Conservation (phyloP, 345 rosid species). For the Syzygium oleosum region DNA sequence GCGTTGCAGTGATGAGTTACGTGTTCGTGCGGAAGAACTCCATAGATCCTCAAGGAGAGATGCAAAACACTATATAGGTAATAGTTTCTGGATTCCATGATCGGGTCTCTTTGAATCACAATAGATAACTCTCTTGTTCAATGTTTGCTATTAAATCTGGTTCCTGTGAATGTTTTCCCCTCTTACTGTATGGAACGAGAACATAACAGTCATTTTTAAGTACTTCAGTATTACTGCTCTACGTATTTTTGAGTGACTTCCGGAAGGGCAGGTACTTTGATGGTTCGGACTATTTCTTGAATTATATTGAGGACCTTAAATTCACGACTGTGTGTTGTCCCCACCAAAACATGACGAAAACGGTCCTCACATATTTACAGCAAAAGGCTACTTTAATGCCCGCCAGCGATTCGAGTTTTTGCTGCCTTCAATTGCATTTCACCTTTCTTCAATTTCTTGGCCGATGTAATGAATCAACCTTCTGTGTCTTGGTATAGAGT, state of each 20-base stretch:
- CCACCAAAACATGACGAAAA: neutral
- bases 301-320: neutral
- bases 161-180: neutral
- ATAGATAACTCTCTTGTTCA: neutral
- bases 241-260: neutral
- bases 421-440: neutral
- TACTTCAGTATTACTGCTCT: neutral
- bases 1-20: constrained; percentile 98
- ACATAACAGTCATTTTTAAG: neutral
- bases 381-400: neutral
- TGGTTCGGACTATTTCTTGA: neutral
- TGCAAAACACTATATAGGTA: constrained; percentile 98
- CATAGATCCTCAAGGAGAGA: constrained; percentile 75
- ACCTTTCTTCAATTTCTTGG: neutral
- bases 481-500: constrained; percentile 39
- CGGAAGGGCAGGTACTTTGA: neutral
- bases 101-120: neutral
- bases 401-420: neutral
- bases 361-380: neutral
- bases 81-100: neutral
- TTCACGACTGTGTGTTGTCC: neutral
- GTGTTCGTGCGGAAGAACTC: constrained; percentile 60
- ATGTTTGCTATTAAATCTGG: neutral
- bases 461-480: neutral
- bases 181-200: neutral